Evolutionary conservation across 352 stramenopile genomes (phyloP).

Genomic region (Pythium insidiosum): DNA sequence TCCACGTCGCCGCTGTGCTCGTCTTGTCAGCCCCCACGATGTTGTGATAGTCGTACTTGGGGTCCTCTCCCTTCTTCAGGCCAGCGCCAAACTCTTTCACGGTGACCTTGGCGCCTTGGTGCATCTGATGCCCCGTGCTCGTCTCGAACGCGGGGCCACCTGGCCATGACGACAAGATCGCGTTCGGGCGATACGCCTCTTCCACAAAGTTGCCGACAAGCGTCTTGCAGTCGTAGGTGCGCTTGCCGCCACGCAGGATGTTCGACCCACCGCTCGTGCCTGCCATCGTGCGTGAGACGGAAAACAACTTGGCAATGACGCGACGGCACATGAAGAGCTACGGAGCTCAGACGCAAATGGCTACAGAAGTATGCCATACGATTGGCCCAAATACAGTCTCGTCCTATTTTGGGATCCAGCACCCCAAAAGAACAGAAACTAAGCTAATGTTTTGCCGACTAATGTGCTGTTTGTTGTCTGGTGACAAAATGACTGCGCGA

Average conservation of each 20-base stretch:
- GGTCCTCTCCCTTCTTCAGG: constrained; percentile 36
- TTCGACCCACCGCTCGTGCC: constrained; percentile 54
- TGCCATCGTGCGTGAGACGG: constrained; percentile 5
- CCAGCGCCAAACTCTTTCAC: constrained; percentile 38
- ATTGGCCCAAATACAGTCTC: no score
- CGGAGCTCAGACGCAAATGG: no score
- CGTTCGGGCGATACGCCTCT: constrained; percentile 55
- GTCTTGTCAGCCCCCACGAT: constrained; percentile 61
- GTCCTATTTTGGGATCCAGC: no score
- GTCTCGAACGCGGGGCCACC: constrained; percentile 45
- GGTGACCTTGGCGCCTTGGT: constrained; percentile 23
- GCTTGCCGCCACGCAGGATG: constrained; percentile 73
- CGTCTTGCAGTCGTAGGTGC: constrained; percentile 69
- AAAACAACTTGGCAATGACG: not conserved
- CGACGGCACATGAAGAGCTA: no score
- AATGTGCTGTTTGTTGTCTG: no score
- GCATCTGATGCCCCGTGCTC: constrained; percentile 51
- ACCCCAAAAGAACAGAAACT: no score
- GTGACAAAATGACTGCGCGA: no score
- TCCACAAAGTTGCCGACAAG: constrained; percentile 80
- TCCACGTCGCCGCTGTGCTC: constrained; percentile 32
- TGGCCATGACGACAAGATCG: constrained; percentile 27
- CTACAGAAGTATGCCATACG: no score
- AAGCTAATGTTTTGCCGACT: no score
- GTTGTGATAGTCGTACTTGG: constrained; percentile 61